Evolutionary conservation across 2,329 filamentous ascomycete species (phyloP), one percentile per base, ranked within the genome.

Genomic region (Domatiomyces catenatus): DNA sequence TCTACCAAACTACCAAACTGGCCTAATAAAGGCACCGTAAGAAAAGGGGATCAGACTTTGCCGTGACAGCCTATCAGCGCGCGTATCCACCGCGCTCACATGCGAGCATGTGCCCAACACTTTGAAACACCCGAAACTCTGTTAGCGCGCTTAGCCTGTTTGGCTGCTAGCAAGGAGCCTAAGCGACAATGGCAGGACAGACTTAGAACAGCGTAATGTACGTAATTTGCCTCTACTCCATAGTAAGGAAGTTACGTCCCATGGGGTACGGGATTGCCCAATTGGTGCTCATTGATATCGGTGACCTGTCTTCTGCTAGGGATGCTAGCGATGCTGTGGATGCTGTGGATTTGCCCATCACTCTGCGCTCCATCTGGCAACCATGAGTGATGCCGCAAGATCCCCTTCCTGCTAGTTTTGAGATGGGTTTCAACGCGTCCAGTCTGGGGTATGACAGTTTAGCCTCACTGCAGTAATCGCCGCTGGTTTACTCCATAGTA

Each of bases 51-150:
- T 39, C 32, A 39, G 32, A 39, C 32, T 39, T 39, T 39, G 32
- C 32, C 32, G 32, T 15, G 10, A 39, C 32, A 39, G 32, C 32
- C 32, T 39, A 39, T 39, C 32, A 39, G 32, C 15, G 15, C 15
- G 32, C 32, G 32, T 15, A 15, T 39, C 32, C 32, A 39, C 32
- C 32, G 2, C 15, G 15, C 32, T 39, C 32, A 39, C 32, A 39
- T 39, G 32, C 32, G 15, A 1, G 12, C 32, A 39, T 39, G 45
- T 28, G 18, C 45, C 45, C 17, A 47, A 47, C 32, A 26, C 45
- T 47, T 10, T 36, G 24, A 47, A 47, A 28, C 45, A 36, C 45
- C 24, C 32, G 45, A 47, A 28, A 47, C 45, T 47, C 24, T 22
- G 17, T 28, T 7, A 8, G n/a, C 20, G 17, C 24, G 45, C 45